These are phyloP conservation scores for Acer yangbiense DNA, from an alignment of 345 rosid genomes.

Conservation along the genomic window DNA sequence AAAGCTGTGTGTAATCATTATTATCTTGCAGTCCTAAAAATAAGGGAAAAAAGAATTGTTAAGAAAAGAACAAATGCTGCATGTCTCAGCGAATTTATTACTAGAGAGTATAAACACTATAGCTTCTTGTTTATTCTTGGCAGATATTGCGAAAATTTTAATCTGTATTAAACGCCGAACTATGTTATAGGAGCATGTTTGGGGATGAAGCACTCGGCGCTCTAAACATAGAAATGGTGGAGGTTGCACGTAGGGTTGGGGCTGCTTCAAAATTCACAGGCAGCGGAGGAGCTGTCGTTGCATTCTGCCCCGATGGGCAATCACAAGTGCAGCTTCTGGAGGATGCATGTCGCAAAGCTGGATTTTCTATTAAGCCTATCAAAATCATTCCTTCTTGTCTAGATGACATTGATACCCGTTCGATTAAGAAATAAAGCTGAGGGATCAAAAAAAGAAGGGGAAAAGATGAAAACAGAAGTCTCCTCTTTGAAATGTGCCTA, in stretches of 20 bases:
- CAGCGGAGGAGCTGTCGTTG: slow-evolving; percentile 96
- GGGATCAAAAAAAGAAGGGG: neutral
- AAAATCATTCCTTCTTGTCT: slow-evolving; percentile 57
- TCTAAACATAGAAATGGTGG: slow-evolving; percentile 88
- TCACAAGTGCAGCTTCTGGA: slow-evolving; percentile 66
- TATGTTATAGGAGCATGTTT: slow-evolving; percentile 60
- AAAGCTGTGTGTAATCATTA: neutral
- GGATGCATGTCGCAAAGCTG: slow-evolving; percentile 69
- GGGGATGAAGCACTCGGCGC: slow-evolving; percentile 81
- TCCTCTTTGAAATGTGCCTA: neutral
- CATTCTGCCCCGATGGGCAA: slow-evolving; percentile 70
- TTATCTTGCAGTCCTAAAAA: no score
- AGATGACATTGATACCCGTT: slow-evolving; percentile 44
- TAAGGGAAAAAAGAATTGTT: no score
- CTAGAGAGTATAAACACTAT: neutral
- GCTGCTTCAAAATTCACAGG: slow-evolving; percentile 91
- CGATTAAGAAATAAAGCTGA: neutral
- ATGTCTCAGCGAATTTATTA: neutral
- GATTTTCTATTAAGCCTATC: slow-evolving; percentile 64
- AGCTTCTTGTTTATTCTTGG: neutral
- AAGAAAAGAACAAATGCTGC: neutral
- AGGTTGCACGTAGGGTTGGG: slow-evolving; percentile 70
- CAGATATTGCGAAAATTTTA: neutral
- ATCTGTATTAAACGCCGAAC: neutral
- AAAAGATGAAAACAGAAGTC: neutral